Conservation (phyloP, 176 grass and related monocot genomes). For the Zoysia japonica region DNA sequence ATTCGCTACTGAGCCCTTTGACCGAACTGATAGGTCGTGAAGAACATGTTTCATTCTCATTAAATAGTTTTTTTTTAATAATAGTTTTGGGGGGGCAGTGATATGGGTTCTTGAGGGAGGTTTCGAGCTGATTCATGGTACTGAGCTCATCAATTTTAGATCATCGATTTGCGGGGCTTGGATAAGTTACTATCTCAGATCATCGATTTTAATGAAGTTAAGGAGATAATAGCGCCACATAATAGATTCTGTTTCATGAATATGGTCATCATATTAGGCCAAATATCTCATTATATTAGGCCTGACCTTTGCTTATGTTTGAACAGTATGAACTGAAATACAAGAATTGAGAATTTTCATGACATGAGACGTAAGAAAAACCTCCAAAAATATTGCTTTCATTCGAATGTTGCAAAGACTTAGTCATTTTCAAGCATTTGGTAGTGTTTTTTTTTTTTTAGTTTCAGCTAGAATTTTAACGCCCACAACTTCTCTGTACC, state of each 20-base stretch:
- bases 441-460: conserved; percentile 3
- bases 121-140: not conserved
- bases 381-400: conserved; percentile 24
- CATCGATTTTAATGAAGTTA: not conserved
- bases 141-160: not conserved
- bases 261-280: not conserved
- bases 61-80: not conserved
- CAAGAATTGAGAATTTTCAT: conserved; percentile 29
- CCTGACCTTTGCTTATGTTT: conserved; percentile 40
- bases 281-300: not conserved
- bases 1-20: not conserved
- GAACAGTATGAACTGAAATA: conserved; percentile 52
- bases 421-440: not conserved
- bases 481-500: not conserved
- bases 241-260: conserved; percentile 3
- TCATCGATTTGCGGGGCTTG: conserved; percentile 4
- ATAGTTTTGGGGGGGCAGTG: not conserved
- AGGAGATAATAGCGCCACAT: not conserved
- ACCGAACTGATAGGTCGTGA: not conserved
- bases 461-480: conserved; percentile 22
- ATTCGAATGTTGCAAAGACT: conserved; percentile 4
- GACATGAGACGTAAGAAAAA: conserved; percentile 51
- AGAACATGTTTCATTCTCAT: not conserved
- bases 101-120: not conserved
- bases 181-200: not conserved